Evolutionary conservation across 805 yeast species (phyloP).

Genomic region (Lipomyces kockii): DNA sequence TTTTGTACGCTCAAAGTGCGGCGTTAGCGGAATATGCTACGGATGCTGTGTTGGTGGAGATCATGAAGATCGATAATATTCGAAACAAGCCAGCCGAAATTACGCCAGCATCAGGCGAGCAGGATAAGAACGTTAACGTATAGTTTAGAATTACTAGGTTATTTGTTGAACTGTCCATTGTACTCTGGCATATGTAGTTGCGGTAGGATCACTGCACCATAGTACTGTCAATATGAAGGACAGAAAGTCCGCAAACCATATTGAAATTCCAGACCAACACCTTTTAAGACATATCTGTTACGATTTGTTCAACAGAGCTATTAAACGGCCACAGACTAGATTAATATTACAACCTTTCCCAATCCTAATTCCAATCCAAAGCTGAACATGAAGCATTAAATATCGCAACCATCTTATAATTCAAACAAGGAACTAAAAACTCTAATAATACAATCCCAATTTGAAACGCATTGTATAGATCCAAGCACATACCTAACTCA

Average conservation of each 20-base stretch:
- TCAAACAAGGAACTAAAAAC: background rate
- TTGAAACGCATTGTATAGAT: background rate
- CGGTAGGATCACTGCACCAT: background rate
- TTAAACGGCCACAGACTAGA: background rate
- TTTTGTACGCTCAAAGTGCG: slow-evolving; percentile 11
- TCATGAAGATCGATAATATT: background rate
- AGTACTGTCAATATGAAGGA: background rate
- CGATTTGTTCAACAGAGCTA: background rate
- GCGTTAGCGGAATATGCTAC: background rate
- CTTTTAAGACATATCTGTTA: background rate
- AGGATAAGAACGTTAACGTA: background rate
- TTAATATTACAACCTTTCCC: background rate
- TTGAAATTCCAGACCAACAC: background rate
- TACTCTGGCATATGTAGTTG: background rate
- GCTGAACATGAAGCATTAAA: background rate
- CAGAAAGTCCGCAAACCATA: background rate
- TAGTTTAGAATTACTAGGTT: background rate
- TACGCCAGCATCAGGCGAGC: background rate
- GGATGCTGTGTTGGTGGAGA: background rate
- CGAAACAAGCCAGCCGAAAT: background rate
- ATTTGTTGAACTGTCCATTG: background rate
- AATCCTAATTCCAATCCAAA: background rate
- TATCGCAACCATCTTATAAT: background rate
- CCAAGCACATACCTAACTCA: background rate
- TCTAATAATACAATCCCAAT: background rate